These are phyloP conservation scores for Ascochyta clinopodiicola DNA, from an alignment of 2,329 filamentous ascomycete genomes.

Conservation along the genomic window DNA sequence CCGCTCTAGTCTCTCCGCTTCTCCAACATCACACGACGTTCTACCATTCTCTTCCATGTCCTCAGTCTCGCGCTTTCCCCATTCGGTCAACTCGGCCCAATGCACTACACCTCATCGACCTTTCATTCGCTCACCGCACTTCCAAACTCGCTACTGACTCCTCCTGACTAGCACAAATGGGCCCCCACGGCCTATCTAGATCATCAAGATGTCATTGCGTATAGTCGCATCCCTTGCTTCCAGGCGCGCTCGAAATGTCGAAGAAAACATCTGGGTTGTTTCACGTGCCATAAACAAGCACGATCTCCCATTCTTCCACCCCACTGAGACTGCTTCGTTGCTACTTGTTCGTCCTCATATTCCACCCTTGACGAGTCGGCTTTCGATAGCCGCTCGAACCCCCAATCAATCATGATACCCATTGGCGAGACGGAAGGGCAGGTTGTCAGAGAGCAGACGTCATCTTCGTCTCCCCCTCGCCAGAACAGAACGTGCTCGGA, in stretches of 20 bases:
- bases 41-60: not conserved
- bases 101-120: not conserved
- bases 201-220: not conserved
- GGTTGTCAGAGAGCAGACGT: not conserved
- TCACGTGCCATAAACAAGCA: slow-evolving; percentile 10
- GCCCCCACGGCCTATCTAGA: not conserved
- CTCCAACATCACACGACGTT: not conserved
- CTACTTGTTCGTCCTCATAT: not conserved
- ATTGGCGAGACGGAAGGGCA: not conserved
- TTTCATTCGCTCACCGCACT: slow-evolving; percentile 1
- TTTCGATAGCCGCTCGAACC: not conserved
- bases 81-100: not conserved
- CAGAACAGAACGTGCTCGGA: slow-evolving; percentile 1
- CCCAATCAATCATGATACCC: not conserved
- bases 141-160: not conserved
- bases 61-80: not conserved
- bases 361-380: not conserved
- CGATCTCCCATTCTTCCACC: not conserved
- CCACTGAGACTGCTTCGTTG: not conserved
- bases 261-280: not conserved
- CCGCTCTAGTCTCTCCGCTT: not conserved
- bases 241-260: not conserved
- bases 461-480: not conserved
- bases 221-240: not conserved
- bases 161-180: not conserved